Percentiles rank a stretch among this genome's conserved stretches.
phyloP scores from a whole-genome alignment of 441 rosid species.

The Mallotus japonicus region DNA sequence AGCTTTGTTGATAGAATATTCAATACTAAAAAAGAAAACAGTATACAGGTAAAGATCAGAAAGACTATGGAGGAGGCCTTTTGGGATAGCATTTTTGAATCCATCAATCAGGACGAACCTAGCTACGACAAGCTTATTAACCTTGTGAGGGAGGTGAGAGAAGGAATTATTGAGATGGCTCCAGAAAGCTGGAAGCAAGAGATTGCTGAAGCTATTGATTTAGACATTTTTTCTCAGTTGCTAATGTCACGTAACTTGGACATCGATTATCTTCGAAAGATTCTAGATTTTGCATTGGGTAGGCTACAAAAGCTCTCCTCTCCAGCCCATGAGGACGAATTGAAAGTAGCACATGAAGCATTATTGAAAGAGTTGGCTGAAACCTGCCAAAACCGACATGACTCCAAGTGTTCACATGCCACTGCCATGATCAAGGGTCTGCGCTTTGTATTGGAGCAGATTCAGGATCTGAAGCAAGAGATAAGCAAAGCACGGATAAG shows the following conservation, averaged over 20 bases:
- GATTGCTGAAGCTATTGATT: slow-evolving; percentile 71
- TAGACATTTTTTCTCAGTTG: slow-evolving; percentile 73
- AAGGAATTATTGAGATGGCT: slow-evolving; percentile 79
- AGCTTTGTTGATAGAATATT: slow-evolving; percentile 45
- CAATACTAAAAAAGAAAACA: slow-evolving; percentile 38
- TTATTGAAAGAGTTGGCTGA: slow-evolving; percentile 62
- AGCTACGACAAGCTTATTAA: slow-evolving; percentile 58
- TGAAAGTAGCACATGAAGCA: slow-evolving; percentile 49
- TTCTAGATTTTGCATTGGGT: slow-evolving; percentile 69
- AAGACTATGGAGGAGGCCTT: slow-evolving; percentile 82
- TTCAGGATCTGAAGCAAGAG: slow-evolving; percentile 79
- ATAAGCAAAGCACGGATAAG: slow-evolving; percentile 68
- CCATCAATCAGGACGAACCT: slow-evolving; percentile 57
- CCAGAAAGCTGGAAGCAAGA: slow-evolving; percentile 80
- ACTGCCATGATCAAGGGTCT: slow-evolving; percentile 75
- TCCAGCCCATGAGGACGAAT: slow-evolving; percentile 62
- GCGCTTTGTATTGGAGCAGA: slow-evolving; percentile 77
- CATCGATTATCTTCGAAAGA: slow-evolving; percentile 69
- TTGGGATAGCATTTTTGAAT: slow-evolving; percentile 76
- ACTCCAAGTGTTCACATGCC: slow-evolving; percentile 46
- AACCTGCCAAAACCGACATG: slow-evolving; percentile 45
- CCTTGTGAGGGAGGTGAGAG: slow-evolving; percentile 87
- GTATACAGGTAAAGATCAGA: slow-evolving; percentile 63
- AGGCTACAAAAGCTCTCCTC: slow-evolving; percentile 78
- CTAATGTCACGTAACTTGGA: slow-evolving; percentile 70